Base-by-base conservation (phyloP, 768 basidiomycete genomes). In the Phylloporus arenicola region DNA sequence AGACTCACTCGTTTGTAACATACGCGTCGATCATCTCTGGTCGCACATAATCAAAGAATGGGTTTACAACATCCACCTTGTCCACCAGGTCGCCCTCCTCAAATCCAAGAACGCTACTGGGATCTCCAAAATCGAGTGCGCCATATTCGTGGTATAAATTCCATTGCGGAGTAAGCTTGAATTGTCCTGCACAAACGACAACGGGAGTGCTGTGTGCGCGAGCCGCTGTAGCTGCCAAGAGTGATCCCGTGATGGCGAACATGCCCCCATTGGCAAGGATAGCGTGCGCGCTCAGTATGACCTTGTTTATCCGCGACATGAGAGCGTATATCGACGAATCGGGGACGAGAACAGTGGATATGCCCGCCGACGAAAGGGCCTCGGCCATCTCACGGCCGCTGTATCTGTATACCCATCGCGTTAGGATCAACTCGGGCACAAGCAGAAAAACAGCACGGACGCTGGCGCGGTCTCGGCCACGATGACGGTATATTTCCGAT, bases 261-360 rank as follows among this genome's bases (percentile, higher is more conserved):
- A 97, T 86, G 13, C 94, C 93, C 13, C 96, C 96, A 62, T 97
- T 95, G 22, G 95, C 94, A 44, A 96, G 83, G 60, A 98, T 87
- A n/a, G 88, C 84, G 68, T 97, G 95, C 11, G 93, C 88, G 25
- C 93, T 92, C 41, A 99, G 77, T 51, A 99, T 83, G 58, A 98
- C 87, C 70, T 99, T 99, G 73, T 93, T 95, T 53, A 95, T 88
- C 52, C 95, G 84, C 5, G 96, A 95, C 84, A 98, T 91, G 55
- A 99, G 79, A 11, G 93, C 92, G 64, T 88, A 95, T 65, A 97
- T 85, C 22, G 92, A 93, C 8, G 92, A 93, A 68, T 98, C 95
- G 37, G 96, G 95, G 45, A 98, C 86, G 43, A 99, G 86, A 65
- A 97, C 88, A n/a, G 93, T 95, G 6, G 91, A 91, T 55, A 98